phyloP scores from a whole-genome alignment of 768 basidiomycete genomes.

The Gymnopilus dilepis region DNA sequence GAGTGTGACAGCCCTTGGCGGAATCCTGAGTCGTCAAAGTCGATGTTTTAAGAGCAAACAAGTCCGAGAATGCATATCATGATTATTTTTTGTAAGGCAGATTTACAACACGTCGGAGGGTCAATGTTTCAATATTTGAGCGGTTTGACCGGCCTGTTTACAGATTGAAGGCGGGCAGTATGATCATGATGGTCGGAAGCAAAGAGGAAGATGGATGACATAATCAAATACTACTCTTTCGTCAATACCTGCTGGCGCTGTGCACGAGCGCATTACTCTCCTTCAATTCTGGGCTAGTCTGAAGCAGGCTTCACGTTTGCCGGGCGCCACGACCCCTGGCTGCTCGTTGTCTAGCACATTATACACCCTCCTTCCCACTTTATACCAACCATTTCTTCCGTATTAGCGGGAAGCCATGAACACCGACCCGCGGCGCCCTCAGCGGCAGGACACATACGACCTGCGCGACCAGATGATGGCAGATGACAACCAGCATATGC shows the following conservation, averaged over 20 bases:
- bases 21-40: too few relatives aligned
- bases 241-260: background rate
- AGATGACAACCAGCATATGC: conserved; percentile 46
- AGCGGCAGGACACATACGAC: conserved; percentile 70
- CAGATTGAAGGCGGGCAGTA: too few relatives aligned
- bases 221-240: background rate
- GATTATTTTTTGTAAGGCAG: too few relatives aligned
- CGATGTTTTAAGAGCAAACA: too few relatives aligned
- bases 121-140: too few relatives aligned
- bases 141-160: too few relatives aligned
- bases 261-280: background rate
- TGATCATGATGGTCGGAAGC: too few relatives aligned
- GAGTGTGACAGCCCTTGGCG: too few relatives aligned
- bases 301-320: background rate
- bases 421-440: conserved; percentile 31
- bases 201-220: background rate
- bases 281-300: background rate
- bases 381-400: conserved; percentile 3
- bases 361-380: conserved; percentile 20
- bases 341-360: conserved; percentile 9
- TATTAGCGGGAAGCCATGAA: conserved; percentile 25
- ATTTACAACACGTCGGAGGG: too few relatives aligned
- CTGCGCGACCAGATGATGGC: conserved; percentile 66
- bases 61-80: too few relatives aligned
- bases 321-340: background rate